These are phyloP conservation scores for Pyrenochaeta sp. DNA, from an alignment of 2,329 filamentous ascomycete species.

Conservation along the genomic window DNA sequence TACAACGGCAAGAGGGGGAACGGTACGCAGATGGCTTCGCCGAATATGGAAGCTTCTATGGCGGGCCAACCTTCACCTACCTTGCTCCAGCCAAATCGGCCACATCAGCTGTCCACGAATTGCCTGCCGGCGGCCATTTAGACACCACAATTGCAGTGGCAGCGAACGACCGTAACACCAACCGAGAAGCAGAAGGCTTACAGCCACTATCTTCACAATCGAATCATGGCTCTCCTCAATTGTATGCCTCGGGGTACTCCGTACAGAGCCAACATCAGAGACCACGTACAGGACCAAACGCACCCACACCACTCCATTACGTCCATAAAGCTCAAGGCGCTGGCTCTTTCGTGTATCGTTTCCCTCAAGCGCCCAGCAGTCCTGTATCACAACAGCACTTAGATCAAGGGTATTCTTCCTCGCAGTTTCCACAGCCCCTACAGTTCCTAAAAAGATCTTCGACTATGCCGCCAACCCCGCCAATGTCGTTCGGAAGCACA, in stretches of 20 bases:
- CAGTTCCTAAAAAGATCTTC: constrained; percentile 9
- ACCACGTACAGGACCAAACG: neutral
- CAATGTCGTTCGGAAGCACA: constrained; percentile 18
- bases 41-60: constrained; percentile 14
- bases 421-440: constrained; percentile 15
- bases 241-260: constrained; percentile 2
- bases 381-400: neutral
- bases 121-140: neutral
- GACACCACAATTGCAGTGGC: constrained; percentile 8
- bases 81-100: constrained; percentile 9
- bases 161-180: constrained; percentile 10
- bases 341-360: neutral
- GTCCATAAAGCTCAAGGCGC: constrained; percentile 2
- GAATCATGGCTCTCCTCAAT: constrained; percentile 3
- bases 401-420: neutral
- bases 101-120: constrained; percentile 2
- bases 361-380: constrained; percentile 6
- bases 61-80: constrained; percentile 13
- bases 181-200: constrained; percentile 14
- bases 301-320: constrained; percentile 6
- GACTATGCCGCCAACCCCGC: constrained; percentile 18
- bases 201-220: constrained; percentile 8
- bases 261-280: constrained; percentile 4
- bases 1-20: constrained; percentile 1
- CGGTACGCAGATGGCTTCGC: constrained; percentile 13